A percentile compares a stretch with the other conserved stretches of the same genome.
phyloP scores from a whole-genome alignment of 805 yeast genomes.

The Wickerhamomyces mucosus region DNA sequence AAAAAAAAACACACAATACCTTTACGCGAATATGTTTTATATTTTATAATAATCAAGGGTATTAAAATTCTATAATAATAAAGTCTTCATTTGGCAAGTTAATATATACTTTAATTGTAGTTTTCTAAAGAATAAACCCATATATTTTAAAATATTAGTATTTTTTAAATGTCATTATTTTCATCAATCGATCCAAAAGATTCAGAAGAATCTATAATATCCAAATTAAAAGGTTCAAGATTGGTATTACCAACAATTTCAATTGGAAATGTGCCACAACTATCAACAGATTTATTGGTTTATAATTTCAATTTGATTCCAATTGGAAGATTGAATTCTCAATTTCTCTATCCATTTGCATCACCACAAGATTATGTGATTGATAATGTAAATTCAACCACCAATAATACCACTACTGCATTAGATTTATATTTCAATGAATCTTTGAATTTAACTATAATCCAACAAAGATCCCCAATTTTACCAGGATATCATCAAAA shows the following conservation, averaged over 20 bases:
- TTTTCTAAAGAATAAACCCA: too few species aligned
- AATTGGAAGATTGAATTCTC: slow-evolving; percentile 49
- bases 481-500: slow-evolving; percentile 48
- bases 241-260: slow-evolving; percentile 76
- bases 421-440: slow-evolving; percentile 52
- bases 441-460: slow-evolving; percentile 35
- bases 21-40: too few species aligned
- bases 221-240: slow-evolving; percentile 23
- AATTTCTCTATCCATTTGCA: slow-evolving; percentile 67
- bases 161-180: too few species aligned
- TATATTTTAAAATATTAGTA: too few species aligned
- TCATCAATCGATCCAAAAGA: too few species aligned
- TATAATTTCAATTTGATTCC: slow-evolving; percentile 48
- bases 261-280: slow-evolving; percentile 85
- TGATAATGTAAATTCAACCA: slow-evolving; percentile 5
- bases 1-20: too few species aligned
- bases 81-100: too few species aligned
- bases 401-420: slow-evolving; percentile 38
- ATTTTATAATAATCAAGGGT: too few species aligned
- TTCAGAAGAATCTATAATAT: too few species aligned
- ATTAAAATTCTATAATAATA: too few species aligned
- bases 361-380: slow-evolving; percentile 57
- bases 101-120: too few species aligned
- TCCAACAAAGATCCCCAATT: slow-evolving; percentile 81
- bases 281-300: slow-evolving; percentile 63